A percentile compares a stretch with the other conserved stretches of the same genome.
phyloP scores from a whole-genome alignment of 163 green algal species.

The Volvox carteri region DNA sequence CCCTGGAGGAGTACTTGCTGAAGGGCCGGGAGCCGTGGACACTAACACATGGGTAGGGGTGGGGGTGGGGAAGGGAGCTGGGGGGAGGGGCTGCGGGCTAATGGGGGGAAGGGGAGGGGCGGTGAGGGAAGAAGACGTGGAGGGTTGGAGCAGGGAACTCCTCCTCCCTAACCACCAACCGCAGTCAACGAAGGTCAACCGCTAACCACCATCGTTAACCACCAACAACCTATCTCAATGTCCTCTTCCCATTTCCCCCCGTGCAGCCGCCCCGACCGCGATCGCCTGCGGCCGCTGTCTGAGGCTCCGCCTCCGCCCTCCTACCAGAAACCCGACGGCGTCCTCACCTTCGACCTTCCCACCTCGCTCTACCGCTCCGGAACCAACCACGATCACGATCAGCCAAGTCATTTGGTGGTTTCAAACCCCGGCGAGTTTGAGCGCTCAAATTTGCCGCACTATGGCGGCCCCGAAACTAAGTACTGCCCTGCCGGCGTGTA shows the following conservation, averaged over 20 bases:
- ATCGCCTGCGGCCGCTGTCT: conserved; percentile 70
- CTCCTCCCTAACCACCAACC: too few species aligned
- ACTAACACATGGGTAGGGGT: conserved; percentile 73
- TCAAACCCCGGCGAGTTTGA: conserved; percentile 58
- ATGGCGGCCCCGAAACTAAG: conserved; percentile 51
- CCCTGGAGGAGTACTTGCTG: conserved; percentile 83
- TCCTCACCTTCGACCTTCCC: conserved; percentile 92
- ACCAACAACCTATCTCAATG: too few species aligned
- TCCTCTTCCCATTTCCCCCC: neutral
- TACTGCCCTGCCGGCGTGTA: conserved; percentile 94
- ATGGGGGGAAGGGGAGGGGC: neutral
- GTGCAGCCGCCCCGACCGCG: conserved; percentile 77
- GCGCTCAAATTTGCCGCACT: conserved; percentile 81
- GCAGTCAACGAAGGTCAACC: too few species aligned
- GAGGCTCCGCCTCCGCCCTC: conserved; percentile 58
- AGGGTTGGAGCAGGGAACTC: too few species aligned
- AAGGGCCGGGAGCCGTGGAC: conserved; percentile 91
- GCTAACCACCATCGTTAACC: too few species aligned
- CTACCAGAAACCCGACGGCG: conserved; percentile 90
- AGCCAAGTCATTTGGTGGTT: conserved; percentile 87
- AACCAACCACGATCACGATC: conserved; percentile 97
- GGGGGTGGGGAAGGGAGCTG: neutral
- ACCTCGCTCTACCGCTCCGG: conserved; percentile 87
- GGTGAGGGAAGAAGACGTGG: too few species aligned
- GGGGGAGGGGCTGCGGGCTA: neutral